phyloP scores from a whole-genome alignment of 768 basidiomycete genomes.

The Neoboletus magnificus region DNA sequence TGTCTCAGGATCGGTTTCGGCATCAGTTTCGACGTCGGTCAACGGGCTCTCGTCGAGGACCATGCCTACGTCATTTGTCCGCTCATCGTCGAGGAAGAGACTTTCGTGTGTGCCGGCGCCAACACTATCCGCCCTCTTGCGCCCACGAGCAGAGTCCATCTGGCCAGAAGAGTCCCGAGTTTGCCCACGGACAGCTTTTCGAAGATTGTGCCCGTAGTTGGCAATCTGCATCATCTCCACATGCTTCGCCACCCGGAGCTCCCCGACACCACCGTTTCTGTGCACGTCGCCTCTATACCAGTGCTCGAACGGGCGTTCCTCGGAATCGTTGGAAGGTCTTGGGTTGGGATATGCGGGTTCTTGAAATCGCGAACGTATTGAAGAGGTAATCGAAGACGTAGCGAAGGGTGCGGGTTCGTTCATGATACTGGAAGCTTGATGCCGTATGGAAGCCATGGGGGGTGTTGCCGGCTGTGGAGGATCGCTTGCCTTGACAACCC shows the following conservation, averaged over 20 bases:
- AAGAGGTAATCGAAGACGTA: constrained; percentile 42
- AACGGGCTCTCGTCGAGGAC: constrained; percentile 75
- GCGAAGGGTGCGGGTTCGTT: constrained; percentile 65
- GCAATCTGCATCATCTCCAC: constrained; percentile 88
- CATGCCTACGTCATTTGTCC: constrained; percentile 41
- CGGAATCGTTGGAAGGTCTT: constrained; percentile 68
- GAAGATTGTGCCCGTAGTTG: constrained; percentile 70
- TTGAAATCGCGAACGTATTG: constrained; percentile 36
- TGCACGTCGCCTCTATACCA: constrained; percentile 89
- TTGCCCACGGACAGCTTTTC: constrained; percentile 27
- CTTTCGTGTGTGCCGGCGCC: constrained; percentile 58
- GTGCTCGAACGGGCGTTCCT: constrained; percentile 82
- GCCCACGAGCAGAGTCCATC: constrained; percentile 30
- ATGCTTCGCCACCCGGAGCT: constrained; percentile 67
- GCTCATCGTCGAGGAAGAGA: constrained; percentile 64
- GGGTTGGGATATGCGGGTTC: constrained; percentile 34
- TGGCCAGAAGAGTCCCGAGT: constrained; percentile 22
- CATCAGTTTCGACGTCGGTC: constrained; percentile 67
- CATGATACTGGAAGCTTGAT: constrained; percentile 47
- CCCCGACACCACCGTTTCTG: constrained; percentile 86
- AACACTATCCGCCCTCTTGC: constrained; percentile 67
- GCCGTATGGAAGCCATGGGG: constrained; percentile 34
- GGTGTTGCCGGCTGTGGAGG: constrained; percentile 31
- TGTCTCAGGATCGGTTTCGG: constrained; percentile 37
- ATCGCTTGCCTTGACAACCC: constrained; percentile 28